Evolutionary conservation across 1,284 basidiomycete species (phyloP).

Genomic region (Malassezia yamatoensis): DNA sequence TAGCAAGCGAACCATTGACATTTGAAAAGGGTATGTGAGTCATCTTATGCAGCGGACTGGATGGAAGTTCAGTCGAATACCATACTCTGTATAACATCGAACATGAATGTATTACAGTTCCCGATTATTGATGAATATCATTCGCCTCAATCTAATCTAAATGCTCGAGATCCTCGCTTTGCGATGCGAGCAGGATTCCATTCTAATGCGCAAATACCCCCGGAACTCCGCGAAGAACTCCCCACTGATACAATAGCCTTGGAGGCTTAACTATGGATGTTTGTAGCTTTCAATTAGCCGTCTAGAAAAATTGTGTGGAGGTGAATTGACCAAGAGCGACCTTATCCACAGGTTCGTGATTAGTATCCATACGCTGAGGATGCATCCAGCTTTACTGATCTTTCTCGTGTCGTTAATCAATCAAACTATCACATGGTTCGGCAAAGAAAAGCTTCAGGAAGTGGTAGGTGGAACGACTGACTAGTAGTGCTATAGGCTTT

Average conservation of each 20-base stretch:
- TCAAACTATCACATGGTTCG: conserved; percentile 16
- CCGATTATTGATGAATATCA: conserved; percentile 76
- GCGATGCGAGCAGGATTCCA: conserved; percentile 13
- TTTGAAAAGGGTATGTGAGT: conserved; percentile 62
- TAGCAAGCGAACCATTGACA: conserved; percentile 49
- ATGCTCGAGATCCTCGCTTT: conserved; percentile 6
- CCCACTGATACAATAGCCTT: not conserved
- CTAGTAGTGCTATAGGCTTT: conserved; percentile 13
- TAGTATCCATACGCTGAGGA: not conserved
- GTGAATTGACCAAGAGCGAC: not conserved
- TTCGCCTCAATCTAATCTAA: not conserved
- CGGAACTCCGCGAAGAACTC: not conserved
- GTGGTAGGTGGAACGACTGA: conserved; percentile 2
- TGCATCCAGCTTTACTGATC: conserved; percentile 17
- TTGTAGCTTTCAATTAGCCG: too few species aligned
- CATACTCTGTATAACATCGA: conserved; percentile 56
- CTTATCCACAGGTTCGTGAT: too few species aligned
- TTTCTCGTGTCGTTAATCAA: conserved; percentile 18
- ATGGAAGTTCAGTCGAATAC: conserved; percentile 92
- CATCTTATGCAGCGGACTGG: conserved; percentile 64
- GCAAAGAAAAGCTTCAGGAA: conserved; percentile 10
- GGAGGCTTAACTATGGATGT: too few species aligned
- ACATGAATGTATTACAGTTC: conserved; percentile 78
- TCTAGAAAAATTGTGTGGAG: not conserved
- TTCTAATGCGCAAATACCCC: not conserved